These are phyloP conservation scores for Fraxinus nigra DNA, from an alignment of 305 asterid species.

Conservation along the genomic window DNA sequence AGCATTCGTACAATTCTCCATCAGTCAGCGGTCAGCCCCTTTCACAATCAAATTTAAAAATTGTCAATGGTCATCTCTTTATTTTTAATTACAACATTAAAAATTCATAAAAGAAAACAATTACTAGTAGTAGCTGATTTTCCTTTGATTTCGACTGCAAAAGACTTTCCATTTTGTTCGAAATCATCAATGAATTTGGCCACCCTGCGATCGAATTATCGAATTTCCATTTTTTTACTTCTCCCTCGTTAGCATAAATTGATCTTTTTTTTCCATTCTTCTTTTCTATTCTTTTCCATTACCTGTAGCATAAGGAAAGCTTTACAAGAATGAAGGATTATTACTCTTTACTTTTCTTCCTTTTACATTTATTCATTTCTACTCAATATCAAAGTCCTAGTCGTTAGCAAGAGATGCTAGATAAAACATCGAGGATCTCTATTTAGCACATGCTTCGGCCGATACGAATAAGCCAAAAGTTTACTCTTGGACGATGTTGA, in stretches of 20 bases:
- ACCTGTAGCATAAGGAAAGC: not conserved
- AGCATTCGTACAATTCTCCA: too few species aligned
- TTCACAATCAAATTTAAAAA: too few species aligned
- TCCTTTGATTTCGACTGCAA: not conserved
- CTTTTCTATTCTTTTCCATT: not conserved
- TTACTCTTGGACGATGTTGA: not conserved
- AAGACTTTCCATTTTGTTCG: not conserved
- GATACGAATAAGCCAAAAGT: not conserved
- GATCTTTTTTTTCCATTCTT: not conserved
- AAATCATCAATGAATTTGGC: not conserved
- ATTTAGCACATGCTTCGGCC: not conserved
- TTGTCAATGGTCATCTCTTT: too few species aligned
- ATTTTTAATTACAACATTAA: too few species aligned
- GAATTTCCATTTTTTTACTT: too few species aligned
- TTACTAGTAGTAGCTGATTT: not conserved
- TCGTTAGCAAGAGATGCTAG: not conserved
- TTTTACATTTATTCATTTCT: not conserved
- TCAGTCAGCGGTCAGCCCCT: too few species aligned
- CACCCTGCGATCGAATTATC: not conserved
- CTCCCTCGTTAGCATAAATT: not conserved
- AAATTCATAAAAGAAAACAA: too few species aligned
- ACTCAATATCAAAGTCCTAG: not conserved
- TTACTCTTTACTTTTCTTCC: not conserved
- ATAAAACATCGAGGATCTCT: not conserved
- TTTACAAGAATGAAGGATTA: not conserved